Conservation (phyloP, 2,329 filamentous ascomycete genomes). For the Fusarium tjaetaba region DNA sequence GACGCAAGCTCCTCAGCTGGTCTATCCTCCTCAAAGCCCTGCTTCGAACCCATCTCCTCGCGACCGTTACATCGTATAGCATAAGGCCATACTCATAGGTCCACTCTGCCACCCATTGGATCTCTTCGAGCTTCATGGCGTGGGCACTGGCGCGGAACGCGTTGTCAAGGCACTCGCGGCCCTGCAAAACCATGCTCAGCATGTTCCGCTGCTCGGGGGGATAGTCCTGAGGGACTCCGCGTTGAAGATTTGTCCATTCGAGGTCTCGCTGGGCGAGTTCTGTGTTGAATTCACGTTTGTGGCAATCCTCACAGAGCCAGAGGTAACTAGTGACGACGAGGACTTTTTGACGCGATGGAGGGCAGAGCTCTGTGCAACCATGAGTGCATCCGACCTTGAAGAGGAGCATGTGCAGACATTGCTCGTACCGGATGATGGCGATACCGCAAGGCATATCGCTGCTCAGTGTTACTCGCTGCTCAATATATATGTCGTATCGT, state of each 20-base stretch:
- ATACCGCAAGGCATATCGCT: constrained; percentile 47
- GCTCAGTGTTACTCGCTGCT: not conserved
- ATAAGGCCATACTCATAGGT: constrained; percentile 41
- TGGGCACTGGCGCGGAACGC: not conserved
- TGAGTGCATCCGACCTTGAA: constrained; percentile 45
- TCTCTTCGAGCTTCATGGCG: constrained; percentile 36
- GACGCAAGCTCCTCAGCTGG: constrained; percentile 22
- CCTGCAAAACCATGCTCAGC: not conserved
- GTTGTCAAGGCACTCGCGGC: constrained; percentile 6
- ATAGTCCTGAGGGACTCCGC: not conserved
- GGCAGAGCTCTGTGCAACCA: constrained; percentile 40
- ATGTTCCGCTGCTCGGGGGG: not conserved
- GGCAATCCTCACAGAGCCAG: constrained; percentile 45
- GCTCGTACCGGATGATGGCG: constrained; percentile 38
- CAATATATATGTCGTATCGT: not conserved
- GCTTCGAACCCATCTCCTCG: not conserved
- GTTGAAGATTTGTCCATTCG: constrained; percentile 13
- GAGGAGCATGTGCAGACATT: constrained; percentile 42
- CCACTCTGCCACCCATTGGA: constrained; percentile 43
- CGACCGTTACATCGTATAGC: constrained; percentile 31
- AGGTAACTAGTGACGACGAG: constrained; percentile 40
- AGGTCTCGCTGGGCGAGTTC: constrained; percentile 13
- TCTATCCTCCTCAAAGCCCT: constrained; percentile 17
- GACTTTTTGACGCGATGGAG: constrained; percentile 17
- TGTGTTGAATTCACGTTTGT: not conserved